Evolutionary conservation across 1,139 yeast species (phyloP), one percentile per base, ranked within the genome.

Genomic region (Lodderomyces orthopsilosis): DNA sequence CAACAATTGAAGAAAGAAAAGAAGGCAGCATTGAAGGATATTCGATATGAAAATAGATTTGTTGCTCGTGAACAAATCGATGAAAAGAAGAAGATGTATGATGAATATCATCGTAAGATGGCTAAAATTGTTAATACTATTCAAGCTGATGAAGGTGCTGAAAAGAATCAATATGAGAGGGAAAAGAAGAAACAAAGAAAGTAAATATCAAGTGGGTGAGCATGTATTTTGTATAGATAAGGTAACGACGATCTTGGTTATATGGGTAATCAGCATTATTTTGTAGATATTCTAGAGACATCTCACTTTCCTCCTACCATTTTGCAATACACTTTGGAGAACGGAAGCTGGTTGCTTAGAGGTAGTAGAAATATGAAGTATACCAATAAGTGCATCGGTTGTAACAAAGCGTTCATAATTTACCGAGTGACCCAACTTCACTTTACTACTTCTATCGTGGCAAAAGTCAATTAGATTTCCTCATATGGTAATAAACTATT

Each of bases 71-170:
- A 91, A 64, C 85, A 83, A 62, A 83, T 91, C 57, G 72, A 74
- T 42, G 91, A 84, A 58, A 86, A 88, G 77, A 85, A 87, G 64
- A 70, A 73, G 47, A 79, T 79, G 60, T 83, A 88, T 58, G 79
- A 79, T 41, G 90, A 79, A 17, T 94, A 94, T 62, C 98, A 93
- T 62, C 77, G 81, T 55, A 91, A 89, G 74, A 87, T 93, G 89
- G 86, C 95, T 38, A 78, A 77, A 51, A 83, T 94, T 62, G 83
- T 86, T 61, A 86, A 91, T 56, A 80, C 91, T 44, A 87, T 91
- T 57, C 85, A 86, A 51, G 88, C 96, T 2, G 87, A 85, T 54
- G 98, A 91, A 72, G 98, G 98, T 55, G 87, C 94, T 6, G 97
- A 89, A 59, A 85, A 87, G 74, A 91, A 93, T 61, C 83, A 83